Conservation (phyloP, 1,139 yeast species). For the Diutina pseudorugosa region DNA sequence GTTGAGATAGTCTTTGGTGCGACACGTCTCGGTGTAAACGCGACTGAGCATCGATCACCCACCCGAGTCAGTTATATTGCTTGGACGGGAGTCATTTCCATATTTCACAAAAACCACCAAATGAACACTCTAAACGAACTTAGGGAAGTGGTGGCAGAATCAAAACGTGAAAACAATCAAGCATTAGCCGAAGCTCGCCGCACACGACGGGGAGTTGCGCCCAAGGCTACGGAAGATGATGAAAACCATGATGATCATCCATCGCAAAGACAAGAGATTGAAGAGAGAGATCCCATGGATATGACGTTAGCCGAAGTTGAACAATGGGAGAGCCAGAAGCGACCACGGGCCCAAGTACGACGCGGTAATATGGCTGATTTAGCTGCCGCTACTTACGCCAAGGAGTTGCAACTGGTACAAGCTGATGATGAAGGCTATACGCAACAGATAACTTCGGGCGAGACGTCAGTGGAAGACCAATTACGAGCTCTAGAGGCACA, state of each 20-base stretch:
- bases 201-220: not conserved
- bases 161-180: not conserved
- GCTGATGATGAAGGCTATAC: slow-evolving; percentile 34
- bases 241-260: not conserved
- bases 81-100: no score
- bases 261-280: not conserved
- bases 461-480: not conserved
- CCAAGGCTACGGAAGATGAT: not conserved
- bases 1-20: not conserved
- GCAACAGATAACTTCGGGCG: slow-evolving; percentile 3
- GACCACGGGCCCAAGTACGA: slow-evolving; percentile 10
- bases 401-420: slow-evolving; percentile 25
- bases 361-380: slow-evolving; percentile 34
- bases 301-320: slow-evolving; percentile 21
- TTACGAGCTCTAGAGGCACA: not conserved
- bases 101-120: not conserved
- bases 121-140: not conserved
- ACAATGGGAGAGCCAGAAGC: slow-evolving; percentile 46
- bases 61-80: no score
- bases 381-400: slow-evolving; percentile 31
- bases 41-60: not conserved
- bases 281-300: not conserved
- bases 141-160: not conserved
- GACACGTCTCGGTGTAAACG: not conserved
- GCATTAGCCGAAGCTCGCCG: not conserved